phyloP scores from a whole-genome alignment of 176 grass and related monocot genomes.

The Avena sativa region DNA sequence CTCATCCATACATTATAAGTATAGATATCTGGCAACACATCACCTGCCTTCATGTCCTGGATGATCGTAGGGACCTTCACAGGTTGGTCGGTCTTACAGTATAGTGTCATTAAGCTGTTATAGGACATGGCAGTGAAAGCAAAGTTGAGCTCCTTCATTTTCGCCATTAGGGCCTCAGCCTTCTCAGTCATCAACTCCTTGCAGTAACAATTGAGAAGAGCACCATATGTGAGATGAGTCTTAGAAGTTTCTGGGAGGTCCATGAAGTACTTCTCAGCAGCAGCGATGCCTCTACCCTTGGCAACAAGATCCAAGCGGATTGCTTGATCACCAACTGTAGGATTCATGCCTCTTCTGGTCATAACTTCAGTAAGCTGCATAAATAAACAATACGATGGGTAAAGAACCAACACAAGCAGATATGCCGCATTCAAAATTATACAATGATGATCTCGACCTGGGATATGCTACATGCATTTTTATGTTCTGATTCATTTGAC shows the following conservation, averaged over 20 bases:
- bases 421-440: background rate
- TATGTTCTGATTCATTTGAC: conserved; percentile 25
- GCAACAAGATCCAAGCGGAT: conserved; percentile 82
- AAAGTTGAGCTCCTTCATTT: conserved; percentile 92
- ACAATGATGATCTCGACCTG: background rate
- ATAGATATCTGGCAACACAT: conserved; percentile 78
- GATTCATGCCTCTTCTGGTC: conserved; percentile 89
- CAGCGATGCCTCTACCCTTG: conserved; percentile 75
- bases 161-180: conserved; percentile 74
- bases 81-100: conserved; percentile 71
- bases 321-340: conserved; percentile 85
- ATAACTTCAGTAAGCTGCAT: conserved; percentile 82
- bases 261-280: conserved; percentile 95
- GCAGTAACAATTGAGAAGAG: conserved; percentile 96
- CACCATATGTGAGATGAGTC: conserved; percentile 86
- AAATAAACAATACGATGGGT: conserved; percentile 12
- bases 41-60: conserved; percentile 84
- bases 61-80: conserved; percentile 77
- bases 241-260: conserved; percentile 88
- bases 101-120: conserved; percentile 93
- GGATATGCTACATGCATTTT: conserved; percentile 7
- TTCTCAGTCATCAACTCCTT: conserved; percentile 74
- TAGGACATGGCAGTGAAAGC: conserved; percentile 84
- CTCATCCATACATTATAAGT: conserved; percentile 99
- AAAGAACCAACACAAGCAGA: conserved; percentile 20